phyloP scores from a whole-genome alignment of 805 yeast genomes.

The Candida orba region DNA sequence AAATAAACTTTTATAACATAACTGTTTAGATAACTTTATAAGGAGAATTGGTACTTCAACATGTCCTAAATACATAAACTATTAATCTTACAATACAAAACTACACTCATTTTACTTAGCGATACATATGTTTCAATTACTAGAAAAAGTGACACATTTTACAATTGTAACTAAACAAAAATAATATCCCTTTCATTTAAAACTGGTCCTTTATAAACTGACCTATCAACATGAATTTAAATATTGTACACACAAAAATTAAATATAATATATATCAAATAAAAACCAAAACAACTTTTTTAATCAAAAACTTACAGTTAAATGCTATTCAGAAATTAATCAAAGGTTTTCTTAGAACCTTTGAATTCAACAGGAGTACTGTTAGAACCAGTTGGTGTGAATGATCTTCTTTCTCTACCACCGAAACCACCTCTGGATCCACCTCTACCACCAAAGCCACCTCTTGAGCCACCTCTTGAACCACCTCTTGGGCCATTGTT shows the following conservation, averaged over 20 bases:
- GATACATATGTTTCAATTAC: too few species aligned
- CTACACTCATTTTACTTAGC: too few species aligned
- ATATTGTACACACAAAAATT: neutral
- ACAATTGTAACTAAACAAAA: neutral
- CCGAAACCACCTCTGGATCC: slow-evolving; percentile 30
- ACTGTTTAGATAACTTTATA: too few species aligned
- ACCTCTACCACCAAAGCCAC: slow-evolving; percentile 19
- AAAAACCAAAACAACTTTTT: neutral
- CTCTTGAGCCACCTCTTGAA: slow-evolving; percentile 27
- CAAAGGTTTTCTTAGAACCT: slow-evolving; percentile 81
- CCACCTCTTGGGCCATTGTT: slow-evolving; percentile 24
- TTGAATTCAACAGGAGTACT: slow-evolving; percentile 64
- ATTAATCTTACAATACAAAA: too few species aligned
- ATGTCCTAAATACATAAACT: too few species aligned
- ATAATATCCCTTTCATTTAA: neutral
- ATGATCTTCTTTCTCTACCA: slow-evolving; percentile 36
- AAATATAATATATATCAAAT: neutral
- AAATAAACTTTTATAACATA: too few species aligned
- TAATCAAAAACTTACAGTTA: neutral
- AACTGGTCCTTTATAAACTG: too few species aligned
- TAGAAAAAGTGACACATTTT: neutral
- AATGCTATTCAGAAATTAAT: slow-evolving; percentile 31
- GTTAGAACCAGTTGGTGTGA: slow-evolving; percentile 49
- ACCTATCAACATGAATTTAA: neutral
- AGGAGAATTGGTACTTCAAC: too few species aligned